Percentiles rank a stretch among this genome's conserved stretches.
Conservation (phyloP, 176 grass and related monocot genomes). For the Melocanna baccifera region DNA sequence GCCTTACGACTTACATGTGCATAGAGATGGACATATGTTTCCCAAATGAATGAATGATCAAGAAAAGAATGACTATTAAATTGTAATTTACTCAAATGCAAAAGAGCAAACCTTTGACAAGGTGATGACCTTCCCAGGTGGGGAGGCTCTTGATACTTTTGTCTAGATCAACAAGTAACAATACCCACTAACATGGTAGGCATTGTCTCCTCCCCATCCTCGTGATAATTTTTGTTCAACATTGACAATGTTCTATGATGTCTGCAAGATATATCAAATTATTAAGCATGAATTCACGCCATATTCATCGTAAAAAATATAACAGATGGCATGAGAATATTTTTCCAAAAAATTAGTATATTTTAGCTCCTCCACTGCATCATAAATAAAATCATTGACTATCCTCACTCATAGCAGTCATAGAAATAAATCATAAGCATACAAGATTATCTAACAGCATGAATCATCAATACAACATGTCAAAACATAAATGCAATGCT, state of each 20-base stretch:
- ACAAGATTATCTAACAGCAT: too few species aligned
- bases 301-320: slow-evolving; percentile 9
- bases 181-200: slow-evolving; percentile 92
- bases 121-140: slow-evolving; percentile 88
- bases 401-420: too few species aligned
- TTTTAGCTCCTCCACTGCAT: slow-evolving; percentile 1
- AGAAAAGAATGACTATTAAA: neutral
- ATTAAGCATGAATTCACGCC: slow-evolving; percentile 28
- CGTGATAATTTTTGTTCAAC: slow-evolving; percentile 83
- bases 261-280: slow-evolving; percentile 51
- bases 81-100: neutral
- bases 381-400: too few species aligned
- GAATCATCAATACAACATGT: too few species aligned
- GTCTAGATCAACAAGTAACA: slow-evolving; percentile 77
- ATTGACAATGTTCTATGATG: slow-evolving; percentile 66
- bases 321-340: neutral
- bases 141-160: slow-evolving; percentile 87
- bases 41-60: neutral
- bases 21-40: neutral
- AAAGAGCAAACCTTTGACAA: slow-evolving; percentile 65
- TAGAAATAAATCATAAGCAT: too few species aligned
- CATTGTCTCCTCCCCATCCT: slow-evolving; percentile 97
- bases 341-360: neutral
- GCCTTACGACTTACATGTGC: neutral
- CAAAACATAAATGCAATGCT: too few species aligned